These are phyloP conservation scores for Yamadazyma aaseri DNA, from an alignment of 1,139 yeast species.

Conservation along the genomic window DNA sequence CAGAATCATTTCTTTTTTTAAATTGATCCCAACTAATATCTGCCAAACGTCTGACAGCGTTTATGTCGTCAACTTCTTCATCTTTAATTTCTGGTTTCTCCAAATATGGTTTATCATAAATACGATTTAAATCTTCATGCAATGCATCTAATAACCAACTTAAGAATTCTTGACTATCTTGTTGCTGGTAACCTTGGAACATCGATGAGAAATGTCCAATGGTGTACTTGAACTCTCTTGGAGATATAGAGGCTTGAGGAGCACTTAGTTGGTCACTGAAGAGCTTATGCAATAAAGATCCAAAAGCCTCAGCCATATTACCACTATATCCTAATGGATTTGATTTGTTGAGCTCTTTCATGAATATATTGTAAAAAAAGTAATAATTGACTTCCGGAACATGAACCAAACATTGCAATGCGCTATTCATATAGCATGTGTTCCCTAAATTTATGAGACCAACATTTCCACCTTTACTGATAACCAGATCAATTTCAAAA, in stretches of 20 bases:
- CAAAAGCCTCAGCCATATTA: constrained; percentile 75
- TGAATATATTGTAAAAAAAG: constrained; percentile 62
- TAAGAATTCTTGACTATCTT: constrained; percentile 92
- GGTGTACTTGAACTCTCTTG: constrained; percentile 75
- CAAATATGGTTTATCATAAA: constrained; percentile 76
- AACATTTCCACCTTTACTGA: constrained; percentile 32
- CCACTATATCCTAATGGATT: constrained; percentile 86
- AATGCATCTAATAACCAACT: constrained; percentile 88
- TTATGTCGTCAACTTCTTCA: constrained; percentile 54
- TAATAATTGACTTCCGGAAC: constrained; percentile 81
- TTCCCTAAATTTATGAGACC: constrained; percentile 88
- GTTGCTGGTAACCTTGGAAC: constrained; percentile 89
- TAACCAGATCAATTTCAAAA: constrained; percentile 17
- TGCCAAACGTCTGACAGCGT: constrained; percentile 63
- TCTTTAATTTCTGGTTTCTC: constrained; percentile 82
- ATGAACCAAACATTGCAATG: constrained; percentile 85
- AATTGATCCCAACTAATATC: constrained; percentile 80
- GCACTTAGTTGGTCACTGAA: constrained; percentile 33
- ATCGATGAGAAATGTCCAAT: constrained; percentile 78
- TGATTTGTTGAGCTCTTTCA: constrained; percentile 63
- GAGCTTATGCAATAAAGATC: constrained; percentile 57
- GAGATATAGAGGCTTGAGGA: constrained; percentile 41
- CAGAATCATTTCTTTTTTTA: constrained; percentile 78
- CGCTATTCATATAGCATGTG: constrained; percentile 96
- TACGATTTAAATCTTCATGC: constrained; percentile 90